Conservation (phyloP, 2,329 filamentous ascomycete genomes). For the Monilinia polystroma region DNA sequence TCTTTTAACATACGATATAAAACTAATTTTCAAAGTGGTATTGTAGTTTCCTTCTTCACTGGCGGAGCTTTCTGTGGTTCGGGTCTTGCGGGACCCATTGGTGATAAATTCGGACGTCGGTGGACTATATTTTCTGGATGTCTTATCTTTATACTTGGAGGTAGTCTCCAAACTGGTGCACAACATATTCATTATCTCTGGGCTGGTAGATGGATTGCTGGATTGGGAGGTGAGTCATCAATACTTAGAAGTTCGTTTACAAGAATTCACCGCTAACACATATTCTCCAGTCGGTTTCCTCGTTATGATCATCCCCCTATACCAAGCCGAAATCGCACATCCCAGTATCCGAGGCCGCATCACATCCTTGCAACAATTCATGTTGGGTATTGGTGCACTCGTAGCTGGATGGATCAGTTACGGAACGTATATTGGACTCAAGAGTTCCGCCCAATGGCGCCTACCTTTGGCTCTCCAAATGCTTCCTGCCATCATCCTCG, state of each 20-base stretch:
- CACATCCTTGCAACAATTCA: conserved; percentile 77
- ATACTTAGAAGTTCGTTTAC: neutral
- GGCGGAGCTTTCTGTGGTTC: conserved; percentile 59
- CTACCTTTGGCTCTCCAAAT: conserved; percentile 54
- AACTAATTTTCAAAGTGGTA: conserved; percentile 50
- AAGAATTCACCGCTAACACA: neutral
- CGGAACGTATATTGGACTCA: conserved; percentile 47
- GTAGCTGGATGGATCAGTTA: conserved; percentile 73
- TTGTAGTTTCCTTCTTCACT: conserved; percentile 76
- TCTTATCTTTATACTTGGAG: conserved; percentile 69
- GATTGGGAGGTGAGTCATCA: conserved; percentile 49
- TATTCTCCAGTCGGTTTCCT: conserved; percentile 19
- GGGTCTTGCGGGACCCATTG: conserved; percentile 49
- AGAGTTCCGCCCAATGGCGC: conserved; percentile 40
- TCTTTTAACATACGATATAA: neutral
- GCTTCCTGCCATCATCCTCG: conserved; percentile 54
- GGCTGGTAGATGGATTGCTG: conserved; percentile 67
- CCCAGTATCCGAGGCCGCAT: conserved; percentile 71
- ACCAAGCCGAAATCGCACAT: conserved; percentile 74
- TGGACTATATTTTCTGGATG: conserved; percentile 71
- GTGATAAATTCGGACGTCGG: conserved; percentile 66
- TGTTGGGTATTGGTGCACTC: conserved; percentile 74
- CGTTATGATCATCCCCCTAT: conserved; percentile 26
- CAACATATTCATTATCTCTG: conserved; percentile 60
- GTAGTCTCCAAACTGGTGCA: conserved; percentile 70